Evolutionary conservation across 2,329 filamentous ascomycete genomes (phyloP), one percentile per base, ranked within the genome.

Genomic region (Orbilia quercus): DNA sequence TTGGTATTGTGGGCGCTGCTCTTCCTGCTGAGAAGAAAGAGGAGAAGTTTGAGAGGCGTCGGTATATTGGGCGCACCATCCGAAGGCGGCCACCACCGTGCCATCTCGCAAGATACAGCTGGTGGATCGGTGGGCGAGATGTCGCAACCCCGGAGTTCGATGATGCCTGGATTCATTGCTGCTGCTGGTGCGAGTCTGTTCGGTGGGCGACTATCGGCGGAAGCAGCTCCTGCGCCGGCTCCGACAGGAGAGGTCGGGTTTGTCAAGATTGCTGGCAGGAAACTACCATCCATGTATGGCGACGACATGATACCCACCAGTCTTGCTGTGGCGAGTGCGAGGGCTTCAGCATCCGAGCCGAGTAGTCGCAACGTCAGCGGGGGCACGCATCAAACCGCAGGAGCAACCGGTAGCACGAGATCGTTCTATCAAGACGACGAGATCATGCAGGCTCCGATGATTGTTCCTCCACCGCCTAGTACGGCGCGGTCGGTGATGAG

Each of bases 1-100:
- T 36, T 74, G 36, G 70, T 74, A 1, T 38, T 74, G 22, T 74
- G 70, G 70, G 70, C 64, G 12, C 34, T 74, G 7, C 64, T 74
- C 16, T 74, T 74, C 11, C 45, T 74, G 5, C 16, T 69, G 18
- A 55, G 63, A n/a, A 66, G 50, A 34, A 59, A 51, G 31, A 53
- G 69, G 44, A 54, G 44, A 16, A 59, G 23, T 50, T 42, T 28
- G 28, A 44, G 60, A 44, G 47, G 54, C 31, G 31, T 64, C 9
- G 50, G 69, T 9, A 48, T 66, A 3, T 40, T 73, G 20, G 54
- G 47, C 12, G 11, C 48, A n/a, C 34, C 42, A 2, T 16, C 54
- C 7, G 44, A 54, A 55, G 42, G 42, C 12, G 60, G 60, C 18
- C 69, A 73, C 25, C 60, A 50, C 6, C 69, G 69, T 14, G 69